A percentile compares a stretch with the other conserved stretches of the same genome.
These are phyloP conservation scores for Rhypophila decipiens DNA, from an alignment of 495 filamentous ascomycete genomes.

Conservation along the genomic window DNA sequence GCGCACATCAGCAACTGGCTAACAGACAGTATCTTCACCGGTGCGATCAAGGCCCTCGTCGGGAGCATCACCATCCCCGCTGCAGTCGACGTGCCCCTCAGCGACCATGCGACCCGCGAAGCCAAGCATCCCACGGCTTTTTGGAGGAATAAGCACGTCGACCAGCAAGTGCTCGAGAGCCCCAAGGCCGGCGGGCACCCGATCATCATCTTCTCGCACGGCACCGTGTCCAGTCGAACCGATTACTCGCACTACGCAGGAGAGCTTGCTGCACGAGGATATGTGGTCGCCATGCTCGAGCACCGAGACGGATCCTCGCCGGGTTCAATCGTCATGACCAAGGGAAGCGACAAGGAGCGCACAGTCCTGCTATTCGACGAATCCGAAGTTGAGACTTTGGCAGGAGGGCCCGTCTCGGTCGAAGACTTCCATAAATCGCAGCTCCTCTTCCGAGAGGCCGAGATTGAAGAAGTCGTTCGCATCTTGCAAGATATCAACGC, in stretches of 20 bases:
- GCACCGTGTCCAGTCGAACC: conserved; percentile 44
- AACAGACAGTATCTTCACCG: conserved; percentile 29
- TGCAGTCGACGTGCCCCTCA: conserved; percentile 35
- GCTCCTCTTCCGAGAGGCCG: conserved; percentile 46
- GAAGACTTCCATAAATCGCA: conserved; percentile 40
- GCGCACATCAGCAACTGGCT: conserved; percentile 37
- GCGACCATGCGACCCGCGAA: conserved; percentile 18
- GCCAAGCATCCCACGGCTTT: conserved; percentile 12
- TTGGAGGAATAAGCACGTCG: conserved; percentile 8
- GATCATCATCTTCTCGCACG: conserved; percentile 48
- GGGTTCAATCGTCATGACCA: conserved; percentile 32
- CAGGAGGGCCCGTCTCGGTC: conserved; percentile 14
- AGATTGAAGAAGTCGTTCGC: conserved; percentile 43
- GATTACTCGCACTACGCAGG: conserved; percentile 49
- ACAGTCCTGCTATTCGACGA: conserved; percentile 24
- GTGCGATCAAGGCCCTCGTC: conserved; percentile 26
- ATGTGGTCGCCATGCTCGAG: conserved; percentile 46
- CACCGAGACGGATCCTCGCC: conserved; percentile 50
- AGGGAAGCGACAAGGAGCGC: conserved; percentile 17
- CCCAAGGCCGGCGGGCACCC: conserved; percentile 27
- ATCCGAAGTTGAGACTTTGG: conserved; percentile 19
- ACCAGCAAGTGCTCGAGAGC: conserved; percentile 13
- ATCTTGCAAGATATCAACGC: conserved; percentile 38
- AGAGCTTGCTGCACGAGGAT: conserved; percentile 47
- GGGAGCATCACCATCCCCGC: conserved; percentile 40